Evolutionary conservation across 2,329 filamentous ascomycete genomes (phyloP).

Genomic region (Colletotrichum sp.): DNA sequence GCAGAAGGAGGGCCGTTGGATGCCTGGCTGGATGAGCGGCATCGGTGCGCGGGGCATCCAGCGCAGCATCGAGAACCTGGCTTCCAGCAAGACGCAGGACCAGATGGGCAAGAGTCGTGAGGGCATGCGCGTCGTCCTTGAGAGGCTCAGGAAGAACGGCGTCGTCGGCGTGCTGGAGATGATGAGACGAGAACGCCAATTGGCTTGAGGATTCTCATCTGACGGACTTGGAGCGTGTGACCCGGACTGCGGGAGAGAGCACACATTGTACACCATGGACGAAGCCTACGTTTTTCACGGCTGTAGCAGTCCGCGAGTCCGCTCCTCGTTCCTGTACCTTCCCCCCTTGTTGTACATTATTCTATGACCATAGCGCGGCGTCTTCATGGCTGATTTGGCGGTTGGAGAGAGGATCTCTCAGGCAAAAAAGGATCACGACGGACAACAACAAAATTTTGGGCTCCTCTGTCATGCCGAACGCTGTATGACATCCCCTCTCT

Average conservation of each 20-base stretch:
- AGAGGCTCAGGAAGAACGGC: conserved; percentile 66
- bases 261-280: conserved; percentile 11
- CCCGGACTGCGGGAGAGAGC: neutral
- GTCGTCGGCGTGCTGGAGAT: conserved; percentile 64
- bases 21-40: conserved; percentile 56
- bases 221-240: conserved; percentile 1
- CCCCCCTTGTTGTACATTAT: conserved; percentile 33
- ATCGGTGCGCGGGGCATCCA: conserved; percentile 78
- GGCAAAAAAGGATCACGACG: conserved; percentile 8
- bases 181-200: conserved; percentile 47
- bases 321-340: conserved; percentile 4
- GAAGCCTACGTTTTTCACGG: neutral
- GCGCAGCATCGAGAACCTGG: conserved; percentile 79
- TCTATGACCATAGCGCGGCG: conserved; percentile 40
- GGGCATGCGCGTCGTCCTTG: conserved; percentile 82
- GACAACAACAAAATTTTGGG: conserved; percentile 5
- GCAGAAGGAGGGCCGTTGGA: conserved; percentile 50
- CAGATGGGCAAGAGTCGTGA: conserved; percentile 82
- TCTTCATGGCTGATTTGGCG: conserved; percentile 26
- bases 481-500: conserved; percentile 45
- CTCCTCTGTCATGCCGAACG: conserved; percentile 20
- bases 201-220: neutral
- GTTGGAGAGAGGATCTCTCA: neutral
- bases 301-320: neutral
- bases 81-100: conserved; percentile 77